Evolutionary conservation across 2,329 filamentous ascomycete genomes (phyloP).

Genomic region (Exophiala bonariae): DNA sequence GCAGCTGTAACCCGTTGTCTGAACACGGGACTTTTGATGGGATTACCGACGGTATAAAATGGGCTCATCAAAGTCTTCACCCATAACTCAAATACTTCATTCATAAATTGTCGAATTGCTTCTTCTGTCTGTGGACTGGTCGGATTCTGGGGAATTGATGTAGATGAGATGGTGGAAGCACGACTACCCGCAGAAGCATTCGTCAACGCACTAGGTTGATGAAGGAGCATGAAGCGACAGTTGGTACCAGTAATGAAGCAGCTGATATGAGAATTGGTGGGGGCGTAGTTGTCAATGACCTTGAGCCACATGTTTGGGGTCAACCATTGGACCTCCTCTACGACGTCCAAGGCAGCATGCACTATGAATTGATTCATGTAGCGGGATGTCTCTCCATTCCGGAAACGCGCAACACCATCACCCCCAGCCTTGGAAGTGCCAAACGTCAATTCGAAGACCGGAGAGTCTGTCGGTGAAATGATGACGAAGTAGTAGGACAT

Average conservation of each 20-base stretch:
- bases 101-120: slow-evolving; percentile 91
- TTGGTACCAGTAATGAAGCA: slow-evolving; percentile 93
- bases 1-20: slow-evolving; percentile 77
- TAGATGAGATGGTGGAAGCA: slow-evolving; percentile 47
- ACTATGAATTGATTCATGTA: slow-evolving; percentile 98
- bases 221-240: slow-evolving; percentile 90
- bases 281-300: slow-evolving; percentile 90
- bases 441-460: slow-evolving; percentile 95
- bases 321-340: slow-evolving; percentile 95
- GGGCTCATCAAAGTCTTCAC: slow-evolving; percentile 97
- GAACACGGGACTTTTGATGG: slow-evolving; percentile 85
- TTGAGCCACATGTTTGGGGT: slow-evolving; percentile 91
- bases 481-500: slow-evolving; percentile 99
- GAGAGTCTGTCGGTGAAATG: slow-evolving; percentile 91
- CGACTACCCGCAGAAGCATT: slow-evolving; percentile 32
- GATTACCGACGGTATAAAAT: slow-evolving; percentile 84
- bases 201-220: slow-evolving; percentile 65
- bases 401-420: slow-evolving; percentile 86
- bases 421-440: slow-evolving; percentile 94
- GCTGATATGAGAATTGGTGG: slow-evolving; percentile 80
- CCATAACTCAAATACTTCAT: slow-evolving; percentile 94
- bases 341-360: slow-evolving; percentile 88
- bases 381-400: slow-evolving; percentile 70
- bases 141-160: slow-evolving; percentile 79
- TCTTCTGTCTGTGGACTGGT: slow-evolving; percentile 90